Conservation (phyloP, 2,329 filamentous ascomycete species). For the Phaeosphaeria sp. region DNA sequence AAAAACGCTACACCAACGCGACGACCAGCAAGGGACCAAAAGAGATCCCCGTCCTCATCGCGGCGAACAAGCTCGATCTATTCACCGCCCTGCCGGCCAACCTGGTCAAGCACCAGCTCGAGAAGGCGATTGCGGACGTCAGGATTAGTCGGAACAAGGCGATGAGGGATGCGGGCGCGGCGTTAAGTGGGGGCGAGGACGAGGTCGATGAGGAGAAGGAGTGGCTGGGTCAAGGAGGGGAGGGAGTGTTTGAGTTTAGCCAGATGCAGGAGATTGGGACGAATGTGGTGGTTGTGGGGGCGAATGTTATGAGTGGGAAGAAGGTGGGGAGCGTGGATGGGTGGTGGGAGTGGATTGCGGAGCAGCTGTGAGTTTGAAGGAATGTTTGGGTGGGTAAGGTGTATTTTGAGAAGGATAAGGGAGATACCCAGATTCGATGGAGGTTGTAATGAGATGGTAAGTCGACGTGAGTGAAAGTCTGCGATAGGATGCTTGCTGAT, state of each 20-base stretch:
- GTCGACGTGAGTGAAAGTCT: background rate
- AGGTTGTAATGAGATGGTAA: background rate
- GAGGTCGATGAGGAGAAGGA: constrained; percentile 71
- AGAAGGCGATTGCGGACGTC: constrained; percentile 81
- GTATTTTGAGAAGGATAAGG: background rate
- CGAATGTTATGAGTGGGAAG: constrained; percentile 66
- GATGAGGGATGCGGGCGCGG: constrained; percentile 81
- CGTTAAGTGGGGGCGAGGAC: constrained; percentile 61
- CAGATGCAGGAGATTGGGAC: constrained; percentile 86
- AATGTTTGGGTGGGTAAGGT: background rate
- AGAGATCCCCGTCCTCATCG: constrained; percentile 78
- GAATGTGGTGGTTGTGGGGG: constrained; percentile 77
- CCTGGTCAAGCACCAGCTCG: constrained; percentile 76
- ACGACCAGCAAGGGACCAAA: constrained; percentile 65
- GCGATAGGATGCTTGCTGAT: background rate
- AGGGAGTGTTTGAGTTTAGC: constrained; percentile 77
- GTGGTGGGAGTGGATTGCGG: constrained; percentile 92
- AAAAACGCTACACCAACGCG: constrained; percentile 69
- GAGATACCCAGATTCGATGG: background rate
- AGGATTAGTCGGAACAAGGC: constrained; percentile 77
- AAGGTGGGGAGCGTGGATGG: constrained; percentile 75
- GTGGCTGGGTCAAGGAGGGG: constrained; percentile 83
- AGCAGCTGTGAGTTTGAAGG: constrained; percentile 63
- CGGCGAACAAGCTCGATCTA: constrained; percentile 93
- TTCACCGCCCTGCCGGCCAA: constrained; percentile 88